These are phyloP conservation scores for Phlegmacium glaucopus DNA, from an alignment of 768 basidiomycete species.

Conservation along the genomic window DNA sequence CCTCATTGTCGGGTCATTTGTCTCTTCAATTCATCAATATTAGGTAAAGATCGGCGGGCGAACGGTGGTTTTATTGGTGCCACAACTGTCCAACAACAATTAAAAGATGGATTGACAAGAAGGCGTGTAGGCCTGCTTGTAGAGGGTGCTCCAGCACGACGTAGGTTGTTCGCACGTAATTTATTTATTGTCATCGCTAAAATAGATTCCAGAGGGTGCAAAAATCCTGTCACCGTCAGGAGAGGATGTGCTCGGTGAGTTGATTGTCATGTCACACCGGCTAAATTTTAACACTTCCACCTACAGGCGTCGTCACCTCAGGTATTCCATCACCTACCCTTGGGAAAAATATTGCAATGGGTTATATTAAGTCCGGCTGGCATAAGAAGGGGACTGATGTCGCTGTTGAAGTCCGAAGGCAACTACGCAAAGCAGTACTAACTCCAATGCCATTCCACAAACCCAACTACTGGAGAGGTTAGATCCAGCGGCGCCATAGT, in stretches of 20 bases:
- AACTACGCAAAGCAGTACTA: slow-evolving; percentile 69
- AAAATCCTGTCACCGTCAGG: slow-evolving; percentile 60
- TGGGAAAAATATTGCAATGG: slow-evolving; percentile 94
- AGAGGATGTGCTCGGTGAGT: slow-evolving; percentile 59
- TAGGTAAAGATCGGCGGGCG: slow-evolving; percentile 82
- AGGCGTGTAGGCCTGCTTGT: slow-evolving; percentile 81
- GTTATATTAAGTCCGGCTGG: slow-evolving; percentile 66
- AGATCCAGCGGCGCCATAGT: background rate
- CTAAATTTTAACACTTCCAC: slow-evolving; percentile 3
- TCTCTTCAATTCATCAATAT: background rate
- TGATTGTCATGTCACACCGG: slow-evolving; percentile 3
- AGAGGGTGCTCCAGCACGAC: slow-evolving; percentile 82
- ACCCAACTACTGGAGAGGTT: slow-evolving; percentile 76
- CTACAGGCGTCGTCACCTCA: slow-evolving; percentile 74
- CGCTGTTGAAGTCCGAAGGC: slow-evolving; percentile 80
- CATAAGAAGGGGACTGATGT: slow-evolving; percentile 92
- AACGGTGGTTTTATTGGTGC: slow-evolving; percentile 76
- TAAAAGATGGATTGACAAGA: slow-evolving; percentile 75
- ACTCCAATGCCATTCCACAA: slow-evolving; percentile 87
- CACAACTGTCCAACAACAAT: slow-evolving; percentile 63
- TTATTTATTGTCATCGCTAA: background rate
- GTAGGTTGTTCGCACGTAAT: slow-evolving; percentile 37
- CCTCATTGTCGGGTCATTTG: background rate
- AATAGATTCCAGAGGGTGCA: slow-evolving; percentile 60
- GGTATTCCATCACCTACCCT: slow-evolving; percentile 94